Evolutionary conservation across 345 rosid species (phyloP).

Genomic region (Pistacia vera): DNA sequence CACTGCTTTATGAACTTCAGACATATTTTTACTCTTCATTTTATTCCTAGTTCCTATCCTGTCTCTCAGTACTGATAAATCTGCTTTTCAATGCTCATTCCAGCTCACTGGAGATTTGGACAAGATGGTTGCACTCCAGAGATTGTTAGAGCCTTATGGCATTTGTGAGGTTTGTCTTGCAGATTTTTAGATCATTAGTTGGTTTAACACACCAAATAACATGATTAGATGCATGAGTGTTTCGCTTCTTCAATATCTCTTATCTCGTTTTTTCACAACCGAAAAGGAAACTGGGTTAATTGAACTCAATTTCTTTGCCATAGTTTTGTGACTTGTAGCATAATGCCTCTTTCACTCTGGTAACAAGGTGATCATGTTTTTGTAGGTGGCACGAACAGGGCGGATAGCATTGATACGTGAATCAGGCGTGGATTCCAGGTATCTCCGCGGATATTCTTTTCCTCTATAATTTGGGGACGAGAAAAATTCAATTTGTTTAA

Average conservation of each 20-base stretch:
- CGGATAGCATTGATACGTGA: conserved; percentile 86
- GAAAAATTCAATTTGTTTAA: neutral
- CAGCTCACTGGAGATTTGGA: conserved; percentile 91
- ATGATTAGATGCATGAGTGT: neutral
- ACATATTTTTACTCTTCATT: neutral
- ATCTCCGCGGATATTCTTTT: conserved; percentile 85
- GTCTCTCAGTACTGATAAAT: conserved; percentile 16
- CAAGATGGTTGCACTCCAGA: conserved; percentile 96
- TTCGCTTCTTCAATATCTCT: neutral
- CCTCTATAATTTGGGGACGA: conserved; percentile 39
- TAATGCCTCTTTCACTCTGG: neutral
- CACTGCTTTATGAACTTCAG: neutral
- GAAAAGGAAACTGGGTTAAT: neutral
- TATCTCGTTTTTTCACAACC: neutral
- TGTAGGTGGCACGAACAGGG: conserved; percentile 91
- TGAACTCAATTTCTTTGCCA: neutral
- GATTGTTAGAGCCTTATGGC: conserved; percentile 90
- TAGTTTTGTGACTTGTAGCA: neutral
- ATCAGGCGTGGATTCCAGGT: conserved; percentile 86
- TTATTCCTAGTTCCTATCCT: neutral
- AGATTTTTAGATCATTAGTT: neutral
- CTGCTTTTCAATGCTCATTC: conserved; percentile 21
- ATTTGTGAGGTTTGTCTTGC: conserved; percentile 80
- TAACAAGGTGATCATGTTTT: neutral
- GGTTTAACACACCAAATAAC: neutral